These are phyloP conservation scores for Termitomyces sp. DNA, from an alignment of 1,284 basidiomycete genomes.

Conservation along the genomic window DNA sequence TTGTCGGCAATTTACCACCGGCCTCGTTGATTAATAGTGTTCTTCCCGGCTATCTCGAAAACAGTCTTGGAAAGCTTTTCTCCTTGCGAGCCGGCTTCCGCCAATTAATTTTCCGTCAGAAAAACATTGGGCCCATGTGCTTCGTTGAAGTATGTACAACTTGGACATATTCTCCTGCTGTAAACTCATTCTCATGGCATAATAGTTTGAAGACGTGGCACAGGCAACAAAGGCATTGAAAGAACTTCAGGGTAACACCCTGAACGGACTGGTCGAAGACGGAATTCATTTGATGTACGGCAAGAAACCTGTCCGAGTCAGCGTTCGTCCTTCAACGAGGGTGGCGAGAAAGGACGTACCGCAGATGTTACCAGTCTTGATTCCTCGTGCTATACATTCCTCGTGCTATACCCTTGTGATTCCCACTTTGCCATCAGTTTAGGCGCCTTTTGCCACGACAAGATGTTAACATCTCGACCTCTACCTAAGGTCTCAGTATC, in stretches of 20 bases:
- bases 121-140: too few relatives aligned
- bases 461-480: not conserved
- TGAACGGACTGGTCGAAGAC: not conserved
- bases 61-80: too few relatives aligned
- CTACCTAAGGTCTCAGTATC: too few relatives aligned
- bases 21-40: too few relatives aligned
- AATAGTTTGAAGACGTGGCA: not conserved
- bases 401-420: not conserved
- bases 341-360: not conserved
- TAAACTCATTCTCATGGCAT: not conserved
- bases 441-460: not conserved
- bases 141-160: too few relatives aligned
- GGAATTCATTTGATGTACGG: not conserved
- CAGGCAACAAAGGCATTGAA: not conserved
- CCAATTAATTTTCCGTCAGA: too few relatives aligned
- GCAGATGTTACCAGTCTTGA: not conserved
- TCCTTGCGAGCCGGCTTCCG: too few relatives aligned
- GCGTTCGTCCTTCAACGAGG: not conserved
- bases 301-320: not conserved
- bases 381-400: not conserved
- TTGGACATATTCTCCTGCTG: too few relatives aligned
- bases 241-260: not conserved
- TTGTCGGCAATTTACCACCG: too few relatives aligned
- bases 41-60: too few relatives aligned
- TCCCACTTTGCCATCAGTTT: not conserved